Percentiles rank a stretch among this genome's conserved stretches.
These are phyloP conservation scores for Rubia occidens DNA, from an alignment of 305 asterid species.

Conservation along the genomic window DNA sequence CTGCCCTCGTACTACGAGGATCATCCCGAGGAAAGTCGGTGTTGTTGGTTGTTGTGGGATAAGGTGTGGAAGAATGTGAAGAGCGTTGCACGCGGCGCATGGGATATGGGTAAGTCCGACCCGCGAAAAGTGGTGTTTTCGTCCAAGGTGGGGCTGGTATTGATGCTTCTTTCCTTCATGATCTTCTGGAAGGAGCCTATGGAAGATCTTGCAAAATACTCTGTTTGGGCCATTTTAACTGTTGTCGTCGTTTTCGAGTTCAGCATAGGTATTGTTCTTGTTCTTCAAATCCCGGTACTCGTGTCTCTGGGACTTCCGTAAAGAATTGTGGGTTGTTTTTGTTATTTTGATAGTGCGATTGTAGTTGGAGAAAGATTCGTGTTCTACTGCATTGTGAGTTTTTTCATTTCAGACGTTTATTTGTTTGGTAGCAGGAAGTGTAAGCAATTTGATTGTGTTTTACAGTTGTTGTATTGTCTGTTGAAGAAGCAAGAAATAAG, in stretches of 20 bases:
- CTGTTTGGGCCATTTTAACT: conserved; percentile 41
- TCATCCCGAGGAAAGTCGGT: background rate
- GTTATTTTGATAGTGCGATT: background rate
- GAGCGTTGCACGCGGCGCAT: conserved; percentile 20
- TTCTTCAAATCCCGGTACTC: no score
- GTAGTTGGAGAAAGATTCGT: background rate
- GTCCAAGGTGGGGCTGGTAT: conserved; percentile 36
- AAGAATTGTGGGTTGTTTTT: background rate
- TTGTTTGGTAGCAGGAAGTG: background rate
- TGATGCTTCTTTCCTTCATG: conserved; percentile 31
- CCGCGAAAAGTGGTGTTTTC: conserved; percentile 34
- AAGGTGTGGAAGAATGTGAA: conserved; percentile 22
- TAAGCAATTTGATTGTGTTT: background rate
- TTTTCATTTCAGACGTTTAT: background rate
- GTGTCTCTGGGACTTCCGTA: background rate
- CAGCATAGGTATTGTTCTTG: conserved; percentile 30
- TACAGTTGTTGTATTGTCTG: background rate
- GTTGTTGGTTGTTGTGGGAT: conserved; percentile 10
- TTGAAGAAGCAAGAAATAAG: background rate
- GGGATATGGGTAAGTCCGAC: conserved; percentile 37
- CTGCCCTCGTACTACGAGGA: conserved; percentile 23
- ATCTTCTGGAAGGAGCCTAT: conserved; percentile 33
- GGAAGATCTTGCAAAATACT: conserved; percentile 19
- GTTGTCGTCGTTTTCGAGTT: conserved; percentile 41
- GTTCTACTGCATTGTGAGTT: background rate